Conservation (phyloP, 805 yeast genomes). For the Nakazawaea wickerhamii region DNA sequence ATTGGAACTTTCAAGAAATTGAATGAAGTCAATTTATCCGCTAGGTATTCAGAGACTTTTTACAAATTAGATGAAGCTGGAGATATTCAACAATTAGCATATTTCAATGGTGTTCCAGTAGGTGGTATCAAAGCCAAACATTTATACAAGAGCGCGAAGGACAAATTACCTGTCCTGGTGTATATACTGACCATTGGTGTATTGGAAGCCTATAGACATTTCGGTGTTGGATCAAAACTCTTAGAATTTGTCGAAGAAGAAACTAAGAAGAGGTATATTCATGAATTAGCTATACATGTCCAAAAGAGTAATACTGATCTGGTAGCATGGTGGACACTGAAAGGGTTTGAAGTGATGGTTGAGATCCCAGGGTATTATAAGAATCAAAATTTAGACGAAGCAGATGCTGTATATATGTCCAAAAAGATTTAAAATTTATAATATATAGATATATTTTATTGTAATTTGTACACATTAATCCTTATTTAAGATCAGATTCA, state of each 20-base stretch:
- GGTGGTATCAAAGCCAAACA: conserved; percentile 64
- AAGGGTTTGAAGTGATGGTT: conserved; percentile 31
- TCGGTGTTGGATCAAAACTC: conserved; percentile 58
- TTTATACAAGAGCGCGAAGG: conserved; percentile 37
- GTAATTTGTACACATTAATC: neutral
- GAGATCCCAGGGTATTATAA: conserved; percentile 29
- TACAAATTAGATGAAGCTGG: conserved; percentile 2
- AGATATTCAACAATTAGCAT: conserved; percentile 19
- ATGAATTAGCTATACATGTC: conserved; percentile 35
- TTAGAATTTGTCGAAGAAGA: conserved; percentile 51
- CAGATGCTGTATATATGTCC: conserved; percentile 32
- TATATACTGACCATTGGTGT: conserved; percentile 69
- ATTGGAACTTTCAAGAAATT: conserved; percentile 8
- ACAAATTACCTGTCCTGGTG: conserved; percentile 41
- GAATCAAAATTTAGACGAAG: conserved; percentile 30
- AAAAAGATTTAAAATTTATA: conserved; percentile 20
- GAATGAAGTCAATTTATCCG: conserved; percentile 2
- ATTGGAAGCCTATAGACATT: conserved; percentile 52
- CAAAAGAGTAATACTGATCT: conserved; percentile 28
- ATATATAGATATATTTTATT: neutral
- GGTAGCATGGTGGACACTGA: conserved; percentile 32
- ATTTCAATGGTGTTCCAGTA: conserved; percentile 72
- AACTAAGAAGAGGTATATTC: conserved; percentile 44
- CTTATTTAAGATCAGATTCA: conserved; percentile 33
- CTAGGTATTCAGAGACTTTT: conserved; percentile 7